A percentile compares a stretch with the other conserved stretches of the same genome.
Evolutionary conservation across 352 stramenopile species (phyloP).

Genomic region (Globisporangium cylindrosporum): DNA sequence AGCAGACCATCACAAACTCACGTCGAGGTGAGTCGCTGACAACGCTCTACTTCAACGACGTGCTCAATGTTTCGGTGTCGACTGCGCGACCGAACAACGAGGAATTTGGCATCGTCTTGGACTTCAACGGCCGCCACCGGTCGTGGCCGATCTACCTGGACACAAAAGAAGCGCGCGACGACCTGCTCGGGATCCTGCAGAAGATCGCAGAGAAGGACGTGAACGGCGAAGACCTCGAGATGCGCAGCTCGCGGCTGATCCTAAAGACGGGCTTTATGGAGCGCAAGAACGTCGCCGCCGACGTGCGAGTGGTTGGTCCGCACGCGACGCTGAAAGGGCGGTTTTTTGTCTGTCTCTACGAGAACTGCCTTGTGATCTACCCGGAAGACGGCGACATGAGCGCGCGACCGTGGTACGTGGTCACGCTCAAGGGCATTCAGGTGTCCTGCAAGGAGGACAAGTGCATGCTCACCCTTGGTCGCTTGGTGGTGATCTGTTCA

Average conservation of each 20-base stretch:
- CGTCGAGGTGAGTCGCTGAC: constrained; percentile 75
- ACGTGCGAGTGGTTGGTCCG: constrained; percentile 38
- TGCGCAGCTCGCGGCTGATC: constrained; percentile 61
- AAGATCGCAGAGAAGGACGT: constrained; percentile 71
- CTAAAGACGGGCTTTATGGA: constrained; percentile 76
- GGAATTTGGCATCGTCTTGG: constrained; percentile 65
- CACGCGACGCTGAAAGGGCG: constrained; percentile 74
- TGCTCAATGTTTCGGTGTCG: constrained; percentile 42
- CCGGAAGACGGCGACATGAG: constrained; percentile 61
- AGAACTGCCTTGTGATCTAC: constrained; percentile 80
- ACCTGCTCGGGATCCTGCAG: constrained; percentile 65
- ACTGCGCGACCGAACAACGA: constrained; percentile 42
- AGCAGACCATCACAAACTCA: constrained; percentile 80
- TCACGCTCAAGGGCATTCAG: constrained; percentile 61
- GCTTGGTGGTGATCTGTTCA: constrained; percentile 52
- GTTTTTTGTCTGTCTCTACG: constrained; percentile 74
- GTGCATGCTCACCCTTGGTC: constrained; percentile 55
- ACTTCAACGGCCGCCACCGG: constrained; percentile 61
- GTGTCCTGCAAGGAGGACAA: constrained; percentile 69
- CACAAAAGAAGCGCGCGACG: constrained; percentile 64
- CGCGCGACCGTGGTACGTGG: constrained; percentile 73
- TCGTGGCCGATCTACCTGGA: constrained; percentile 82
- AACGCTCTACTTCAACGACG: constrained; percentile 72
- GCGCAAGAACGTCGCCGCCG: constrained; percentile 45
- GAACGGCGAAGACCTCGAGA: constrained; percentile 61